Percentiles rank a stretch among this genome's conserved stretches.
phyloP scores from a whole-genome alignment of 75 land plant species.

The Larix kaempferi region DNA sequence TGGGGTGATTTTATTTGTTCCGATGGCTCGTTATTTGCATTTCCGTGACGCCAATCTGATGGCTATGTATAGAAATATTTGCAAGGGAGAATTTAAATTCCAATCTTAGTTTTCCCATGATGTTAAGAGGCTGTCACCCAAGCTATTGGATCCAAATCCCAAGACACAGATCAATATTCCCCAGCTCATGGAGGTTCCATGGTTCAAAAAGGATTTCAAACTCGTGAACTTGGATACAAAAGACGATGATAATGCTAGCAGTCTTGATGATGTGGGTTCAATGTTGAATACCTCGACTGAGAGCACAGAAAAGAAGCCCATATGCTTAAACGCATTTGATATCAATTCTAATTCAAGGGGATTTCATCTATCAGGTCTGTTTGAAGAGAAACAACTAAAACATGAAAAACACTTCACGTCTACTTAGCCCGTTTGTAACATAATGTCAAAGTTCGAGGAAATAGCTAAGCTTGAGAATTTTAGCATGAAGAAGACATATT shows the following conservation, averaged over 20 bases:
- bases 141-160: conserved; percentile 39
- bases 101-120: conserved; percentile 47
- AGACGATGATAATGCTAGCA: neutral
- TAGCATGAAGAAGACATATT: conserved; percentile 20
- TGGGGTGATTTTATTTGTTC: conserved; percentile 31
- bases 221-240: neutral
- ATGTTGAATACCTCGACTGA: neutral
- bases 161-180: conserved; percentile 18
- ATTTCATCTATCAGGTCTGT: conserved; percentile 30
- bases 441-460: conserved; percentile 35
- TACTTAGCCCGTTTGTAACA: no score
- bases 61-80: no score
- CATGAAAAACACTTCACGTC: conserved; percentile 29
- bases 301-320: neutral
- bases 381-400: conserved; percentile 5
- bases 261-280: neutral
- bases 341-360: conserved; percentile 33
- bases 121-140: conserved; percentile 22
- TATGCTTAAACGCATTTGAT: conserved; percentile 36
- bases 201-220: conserved; percentile 15
- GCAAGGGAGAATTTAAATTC: conserved; percentile 33
- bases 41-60: conserved; percentile 2
- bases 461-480: no score
- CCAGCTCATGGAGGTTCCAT: conserved; percentile 11
- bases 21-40: conserved; percentile 21